Conservation (phyloP, 1,139 yeast species). For the Geotrichum histeridarum region DNA sequence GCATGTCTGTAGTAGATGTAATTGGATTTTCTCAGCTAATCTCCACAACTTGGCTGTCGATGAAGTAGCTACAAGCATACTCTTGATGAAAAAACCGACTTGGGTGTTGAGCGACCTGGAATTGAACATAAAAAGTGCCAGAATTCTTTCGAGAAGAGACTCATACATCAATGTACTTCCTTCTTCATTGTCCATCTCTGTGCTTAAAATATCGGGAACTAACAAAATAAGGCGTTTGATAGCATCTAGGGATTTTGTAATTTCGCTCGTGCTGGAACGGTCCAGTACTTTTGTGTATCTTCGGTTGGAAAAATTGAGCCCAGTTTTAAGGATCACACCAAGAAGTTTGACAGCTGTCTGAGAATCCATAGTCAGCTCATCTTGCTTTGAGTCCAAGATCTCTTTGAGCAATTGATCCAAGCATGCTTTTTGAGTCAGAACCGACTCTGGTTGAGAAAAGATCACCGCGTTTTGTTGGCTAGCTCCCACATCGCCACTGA, state of each 20-base stretch:
- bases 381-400: slow-evolving; percentile 9
- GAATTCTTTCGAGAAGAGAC: background rate
- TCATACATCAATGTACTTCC: slow-evolving; percentile 4
- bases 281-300: background rate
- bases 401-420: slow-evolving; percentile 10
- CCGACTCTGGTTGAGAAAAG: slow-evolving; percentile 13
- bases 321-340: slow-evolving; percentile 9
- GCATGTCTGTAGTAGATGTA: background rate
- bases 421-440: slow-evolving; percentile 6
- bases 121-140: slow-evolving; percentile 3
- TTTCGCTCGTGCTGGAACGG: background rate
- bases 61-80: slow-evolving; percentile 7
- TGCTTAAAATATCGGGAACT: slow-evolving; percentile 4
- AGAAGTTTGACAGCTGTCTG: slow-evolving; percentile 7
- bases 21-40: background rate
- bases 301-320: background rate
- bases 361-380: slow-evolving; percentile 10
- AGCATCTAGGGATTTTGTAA: slow-evolving; percentile 11
- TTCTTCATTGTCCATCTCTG: slow-evolving; percentile 1
- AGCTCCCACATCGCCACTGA: slow-evolving; percentile 10
- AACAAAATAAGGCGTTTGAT: slow-evolving; percentile 2
- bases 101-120: slow-evolving; percentile 14
- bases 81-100: slow-evolving; percentile 12
- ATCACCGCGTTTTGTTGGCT: slow-evolving; percentile 13
- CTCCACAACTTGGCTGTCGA: slow-evolving; percentile 10